Base-by-base conservation (phyloP, 306 rosid genomes). In the Delonix regia region DNA sequence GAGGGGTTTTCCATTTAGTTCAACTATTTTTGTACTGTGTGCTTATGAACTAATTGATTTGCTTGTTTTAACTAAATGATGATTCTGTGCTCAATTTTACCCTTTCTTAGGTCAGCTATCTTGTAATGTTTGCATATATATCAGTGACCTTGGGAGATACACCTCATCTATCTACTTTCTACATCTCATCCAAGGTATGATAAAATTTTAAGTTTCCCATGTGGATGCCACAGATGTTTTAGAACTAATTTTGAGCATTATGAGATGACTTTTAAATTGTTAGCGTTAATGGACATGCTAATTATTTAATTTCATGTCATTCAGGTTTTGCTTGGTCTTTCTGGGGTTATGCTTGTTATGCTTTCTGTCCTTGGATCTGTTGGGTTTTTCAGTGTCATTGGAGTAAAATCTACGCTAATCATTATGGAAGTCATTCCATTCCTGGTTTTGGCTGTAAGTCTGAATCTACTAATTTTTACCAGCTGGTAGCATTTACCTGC, bases 371-470 rank as follows among this genome's bases (percentile, higher is more conserved):
- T 94, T 74, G 97, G 97, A 56, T 94, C 99, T 9, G 88, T 89
- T 70, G 99, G 99, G 81, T 85, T 94, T 87, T 94, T 94, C 88
- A 94, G 99, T 87, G 97, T 92, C 64, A 42, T 94, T 73, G 97
- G 97, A 81, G 88, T 94, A 44, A 94, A 92, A 82, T 94, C 99
- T 30, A 94, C 99, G n/a, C 56, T 94, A 81, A 94, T 94, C 78
- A 94, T 94, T 63, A 90, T 94, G 97, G 99, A 94, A 90, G 99
- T 92, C 84, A 94, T 94, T 69, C 99, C 99, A 57, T 94, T 94
- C 80, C 89, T 94, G 39, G 97, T 94, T 61, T 85, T 94, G 80
- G 99, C 99, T 71, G 99, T 94, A 92, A 88, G 99, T 51, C 48
- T 7, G 18, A 24, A 1, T 80, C 77, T 80, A 39, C 69, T 76